Evolutionary conservation across 2,329 filamentous ascomycete genomes (phyloP).

Genomic region (Fusarium robinianum): DNA sequence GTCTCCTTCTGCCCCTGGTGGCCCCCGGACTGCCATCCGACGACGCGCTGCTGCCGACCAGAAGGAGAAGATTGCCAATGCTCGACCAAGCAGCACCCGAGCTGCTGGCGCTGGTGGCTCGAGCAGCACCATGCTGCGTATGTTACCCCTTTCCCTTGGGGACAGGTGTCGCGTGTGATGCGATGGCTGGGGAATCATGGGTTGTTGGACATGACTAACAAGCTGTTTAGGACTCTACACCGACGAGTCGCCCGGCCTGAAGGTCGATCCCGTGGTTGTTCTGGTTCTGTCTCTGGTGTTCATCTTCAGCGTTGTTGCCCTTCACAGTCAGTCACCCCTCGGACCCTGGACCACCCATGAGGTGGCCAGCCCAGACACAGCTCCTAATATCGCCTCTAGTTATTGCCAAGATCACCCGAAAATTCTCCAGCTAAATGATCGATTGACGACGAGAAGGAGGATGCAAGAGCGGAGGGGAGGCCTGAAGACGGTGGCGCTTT

Average conservation of each 20-base stretch:
- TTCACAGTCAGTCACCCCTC: constrained; percentile 76
- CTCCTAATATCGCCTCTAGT: constrained; percentile 58
- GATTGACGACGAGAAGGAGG: constrained; percentile 14
- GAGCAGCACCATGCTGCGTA: constrained; percentile 98
- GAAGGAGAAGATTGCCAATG: constrained; percentile 96
- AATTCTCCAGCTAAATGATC: constrained; percentile 68
- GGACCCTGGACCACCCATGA: too few relatives aligned
- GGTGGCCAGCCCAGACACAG: neutral
- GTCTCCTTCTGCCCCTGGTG: constrained; percentile 87
- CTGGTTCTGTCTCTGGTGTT: constrained; percentile 95
- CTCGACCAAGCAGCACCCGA: constrained; percentile 86
- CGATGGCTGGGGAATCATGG: neutral
- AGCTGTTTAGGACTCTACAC: constrained; percentile 78
- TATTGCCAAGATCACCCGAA: constrained; percentile 92
- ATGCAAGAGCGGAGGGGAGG: constrained; percentile 6
- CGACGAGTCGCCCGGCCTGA: constrained; percentile 94
- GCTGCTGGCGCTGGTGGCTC: constrained; percentile 93
- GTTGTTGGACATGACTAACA: constrained; percentile 36
- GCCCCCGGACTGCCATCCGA: constrained; percentile 92
- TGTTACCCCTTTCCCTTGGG: constrained; percentile 42
- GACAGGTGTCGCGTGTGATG: constrained; percentile 6
- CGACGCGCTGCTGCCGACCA: constrained; percentile 94
- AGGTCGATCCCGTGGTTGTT: constrained; percentile 97
- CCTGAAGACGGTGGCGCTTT: constrained; percentile 23
- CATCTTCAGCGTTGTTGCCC: constrained; percentile 96